Base-by-base conservation (phyloP, 176 grass and related monocot genomes). In the Carex myosuroides region DNA sequence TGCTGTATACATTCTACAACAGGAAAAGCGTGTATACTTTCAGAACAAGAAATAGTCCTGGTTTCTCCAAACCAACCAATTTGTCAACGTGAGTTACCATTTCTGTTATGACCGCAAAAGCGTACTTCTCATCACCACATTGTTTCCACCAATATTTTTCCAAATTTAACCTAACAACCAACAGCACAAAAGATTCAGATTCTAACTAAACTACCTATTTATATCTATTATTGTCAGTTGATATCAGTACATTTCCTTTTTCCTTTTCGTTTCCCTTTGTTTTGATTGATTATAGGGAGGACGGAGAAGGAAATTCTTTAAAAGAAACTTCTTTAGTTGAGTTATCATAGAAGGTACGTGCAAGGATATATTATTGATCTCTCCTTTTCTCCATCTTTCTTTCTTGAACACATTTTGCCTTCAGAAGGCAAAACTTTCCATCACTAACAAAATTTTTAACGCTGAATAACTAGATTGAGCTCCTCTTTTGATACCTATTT, bases 101-200 rank as follows among this genome's bases (percentile, higher is more conserved):
- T 81, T 48, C 79, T 64, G 33, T 81, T 64, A 22, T 10, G 14
- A 21, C 7, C 18, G 18, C 12, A 41, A 81, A 64, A 64, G 20
- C 8, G 2, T 18, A 44, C 60, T 60, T 81, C 13, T 64, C 56
- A 22, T 62, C 60, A 59, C 56, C 57, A 81, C 13, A 59, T 81
- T 41, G 8, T 37, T 64, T 4, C 8, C 13, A n/a, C 3, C 32
- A 13, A 26, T 13, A 0, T 64, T 81, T 81, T 62, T 81, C 79
- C 79, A 81, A 81, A 81, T 81, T 81, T 81, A 81, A 44, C 22
- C 13, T 44, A 81, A 50, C 37, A 41, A 64, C 57, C 79, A 48
- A 59, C 13, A 14, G 46, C 55, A 83, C 18, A 17, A 41, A 66
- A 60, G 65, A 73, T 60, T 60, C 82, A 33, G 33, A 84, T 60